Evolutionary conservation across 75 land plant species (phyloP), one percentile per base, ranked within the genome.

Genomic region (Sequoiadendron giganteum): DNA sequence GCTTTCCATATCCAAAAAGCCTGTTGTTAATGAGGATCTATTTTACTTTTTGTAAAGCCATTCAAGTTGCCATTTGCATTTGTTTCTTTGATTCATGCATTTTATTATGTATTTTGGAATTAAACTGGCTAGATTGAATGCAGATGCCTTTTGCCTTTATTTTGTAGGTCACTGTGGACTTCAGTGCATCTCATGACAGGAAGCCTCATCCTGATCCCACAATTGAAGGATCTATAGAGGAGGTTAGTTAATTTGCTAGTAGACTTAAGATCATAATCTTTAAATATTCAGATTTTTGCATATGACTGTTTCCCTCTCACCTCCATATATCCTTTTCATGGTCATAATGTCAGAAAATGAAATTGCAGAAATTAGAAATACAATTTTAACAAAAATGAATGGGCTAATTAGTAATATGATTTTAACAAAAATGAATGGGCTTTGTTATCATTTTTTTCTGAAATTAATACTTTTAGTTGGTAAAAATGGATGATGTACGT

Each of bases 161-260:
- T 34, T 61, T 90, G 87, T 40, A 94, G 95, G 86, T 94, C 1
- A 86, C 83, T 21, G 94, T 94, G 61, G 86, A 86, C 78, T 93
- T 94, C 86, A 84, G 83, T 34, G 58, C 85, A 15, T 34, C 70
- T n/a, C 92, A 90, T 85, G 95, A 94, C 86, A 86, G 94, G 76
- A 85, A 88, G 34, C 90, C 94, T 11, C 93, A 93, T 86, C 92
- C 94, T 0, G 92, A 94, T 85, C 55, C n/a, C 56, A 75, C 21
- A 18, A 85, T 93, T 90, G 95, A 94, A 81, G 90, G 86, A 68
- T 93, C 94, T 48, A 88, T 94, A 28, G 83, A 81, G 83, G 84
- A 82, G 84, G 84, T 47, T 25, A 81, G 49, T 28, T 40, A 21
- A 81, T 81, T 42, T 42, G 49, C 45, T 38, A 40, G 10, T 78